These are phyloP conservation scores for Entomortierella parvispora DNA, from an alignment of 192 early-diverging fungal genomes.

Conservation along the genomic window DNA sequence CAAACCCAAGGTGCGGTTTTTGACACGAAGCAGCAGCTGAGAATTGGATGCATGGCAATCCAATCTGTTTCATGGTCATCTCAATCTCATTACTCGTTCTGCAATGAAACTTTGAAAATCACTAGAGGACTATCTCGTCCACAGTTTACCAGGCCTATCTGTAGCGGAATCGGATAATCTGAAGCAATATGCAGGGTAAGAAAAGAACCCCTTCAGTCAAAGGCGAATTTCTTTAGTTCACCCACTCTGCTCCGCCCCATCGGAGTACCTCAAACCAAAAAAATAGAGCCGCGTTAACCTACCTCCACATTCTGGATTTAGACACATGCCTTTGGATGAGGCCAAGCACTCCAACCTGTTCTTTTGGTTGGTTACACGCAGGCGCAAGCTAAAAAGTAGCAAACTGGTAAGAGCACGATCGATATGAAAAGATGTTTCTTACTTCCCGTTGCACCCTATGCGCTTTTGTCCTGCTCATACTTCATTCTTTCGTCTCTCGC, in stretches of 20 bases:
- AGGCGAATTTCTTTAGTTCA: no score
- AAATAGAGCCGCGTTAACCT: no score
- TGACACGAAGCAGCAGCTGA: no score
- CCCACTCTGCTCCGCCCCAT: no score
- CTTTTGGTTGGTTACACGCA: constrained; percentile 61
- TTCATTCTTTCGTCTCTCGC: no score
- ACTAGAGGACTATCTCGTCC: constrained; percentile 54
- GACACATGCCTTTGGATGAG: constrained; percentile 55
- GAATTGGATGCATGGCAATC: not conserved
- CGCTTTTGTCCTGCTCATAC: no score
- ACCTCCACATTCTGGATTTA: no score
- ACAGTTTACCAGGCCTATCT: constrained; percentile 45
- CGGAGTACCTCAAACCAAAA: no score
- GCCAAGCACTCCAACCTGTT: constrained; percentile 54
- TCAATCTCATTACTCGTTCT: not conserved
- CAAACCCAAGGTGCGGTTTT: constrained; percentile 11
- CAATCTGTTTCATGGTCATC: not conserved
- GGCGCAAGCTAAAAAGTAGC: constrained; percentile 12
- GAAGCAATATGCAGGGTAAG: constrained; percentile 62
- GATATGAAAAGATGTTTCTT: no score
- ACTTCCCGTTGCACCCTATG: no score
- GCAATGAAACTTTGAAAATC: not conserved
- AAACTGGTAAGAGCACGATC: constrained; percentile 49
- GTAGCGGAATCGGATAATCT: constrained; percentile 24
- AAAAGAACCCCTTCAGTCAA: no score